Percentiles rank a stretch among this genome's conserved stretches.
phyloP scores from a whole-genome alignment of 2,329 filamentous ascomycete genomes.

The Talaromyces piceae region DNA sequence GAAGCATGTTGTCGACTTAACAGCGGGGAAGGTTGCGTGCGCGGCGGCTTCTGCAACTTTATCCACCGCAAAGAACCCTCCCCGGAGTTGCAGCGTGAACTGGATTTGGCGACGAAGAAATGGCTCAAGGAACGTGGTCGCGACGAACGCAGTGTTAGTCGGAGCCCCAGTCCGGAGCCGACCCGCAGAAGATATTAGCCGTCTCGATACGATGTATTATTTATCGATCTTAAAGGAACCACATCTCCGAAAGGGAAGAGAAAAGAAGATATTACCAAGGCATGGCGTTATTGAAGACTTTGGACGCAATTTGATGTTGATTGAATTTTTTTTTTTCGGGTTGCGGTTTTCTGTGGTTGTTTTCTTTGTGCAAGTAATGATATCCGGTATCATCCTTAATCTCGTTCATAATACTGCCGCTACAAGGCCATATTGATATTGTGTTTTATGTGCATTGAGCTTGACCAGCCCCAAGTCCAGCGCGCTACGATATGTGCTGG shows the following conservation, averaged over 20 bases:
- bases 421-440: not conserved
- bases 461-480: slow-evolving; percentile 3
- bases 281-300: slow-evolving; percentile 7
- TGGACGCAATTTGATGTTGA: not conserved
- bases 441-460: slow-evolving; percentile 10
- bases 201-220: not conserved
- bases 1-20: slow-evolving; percentile 96
- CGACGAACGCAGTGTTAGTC: slow-evolving; percentile 72
- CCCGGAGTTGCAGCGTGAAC: slow-evolving; percentile 78
- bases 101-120: slow-evolving; percentile 88
- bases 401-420: not conserved
- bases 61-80: slow-evolving; percentile 95
- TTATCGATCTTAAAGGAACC: too few relatives aligned
- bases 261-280: not conserved
- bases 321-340: not conserved
- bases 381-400: slow-evolving; percentile 4
- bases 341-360: not conserved
- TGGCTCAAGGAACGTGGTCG: slow-evolving; percentile 80
- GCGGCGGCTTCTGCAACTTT: slow-evolving; percentile 98
- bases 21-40: slow-evolving; percentile 86
- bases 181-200: slow-evolving; percentile 61
- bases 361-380: slow-evolving; percentile 5
- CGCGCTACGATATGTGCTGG: slow-evolving; percentile 6
- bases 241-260: not conserved
- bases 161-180: slow-evolving; percentile 82